phyloP scores from a whole-genome alignment of 805 yeast genomes.

The Wickerhamomyces subpelliculosus region DNA sequence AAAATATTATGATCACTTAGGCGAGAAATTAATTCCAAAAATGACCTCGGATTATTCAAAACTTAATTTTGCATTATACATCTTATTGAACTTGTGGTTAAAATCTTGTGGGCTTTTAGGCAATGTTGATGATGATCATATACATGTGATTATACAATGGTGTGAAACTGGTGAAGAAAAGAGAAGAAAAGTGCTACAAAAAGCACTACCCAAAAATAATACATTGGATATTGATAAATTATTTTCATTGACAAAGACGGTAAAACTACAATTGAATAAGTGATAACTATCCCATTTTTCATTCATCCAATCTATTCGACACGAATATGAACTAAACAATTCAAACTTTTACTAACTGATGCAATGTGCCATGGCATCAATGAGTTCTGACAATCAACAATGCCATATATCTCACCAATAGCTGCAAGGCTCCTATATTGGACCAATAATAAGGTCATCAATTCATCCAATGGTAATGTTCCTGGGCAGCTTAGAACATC shows the following conservation, averaged over 20 bases:
- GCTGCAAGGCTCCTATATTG: slow-evolving; percentile 56
- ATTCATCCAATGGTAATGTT: slow-evolving; percentile 46
- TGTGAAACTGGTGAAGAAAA: background rate
- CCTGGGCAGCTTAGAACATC: slow-evolving; percentile 70
- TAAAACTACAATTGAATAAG: background rate
- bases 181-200: background rate
- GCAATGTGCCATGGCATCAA: slow-evolving; percentile 69
- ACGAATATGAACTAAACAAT: slow-evolving; percentile 49
- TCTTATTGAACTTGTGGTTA: slow-evolving; percentile 12
- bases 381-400: slow-evolving; percentile 25
- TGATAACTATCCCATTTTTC: background rate
- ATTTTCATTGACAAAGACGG: background rate
- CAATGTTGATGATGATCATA: background rate
- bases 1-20: slow-evolving; percentile 4
- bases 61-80: slow-evolving; percentile 6
- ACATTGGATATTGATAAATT: background rate
- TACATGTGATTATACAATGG: background rate
- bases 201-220: background rate
- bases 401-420: slow-evolving; percentile 30
- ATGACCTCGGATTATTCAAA: slow-evolving; percentile 9
- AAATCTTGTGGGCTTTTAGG: slow-evolving; percentile 1
- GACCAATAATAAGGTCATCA: slow-evolving; percentile 47
- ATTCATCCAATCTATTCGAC: slow-evolving; percentile 32
- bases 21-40: slow-evolving; percentile 1
- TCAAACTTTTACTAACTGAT: slow-evolving; percentile 58